Evolutionary conservation across 1,284 basidiomycete genomes (phyloP).

Genomic region (Bjerkandera adusta): DNA sequence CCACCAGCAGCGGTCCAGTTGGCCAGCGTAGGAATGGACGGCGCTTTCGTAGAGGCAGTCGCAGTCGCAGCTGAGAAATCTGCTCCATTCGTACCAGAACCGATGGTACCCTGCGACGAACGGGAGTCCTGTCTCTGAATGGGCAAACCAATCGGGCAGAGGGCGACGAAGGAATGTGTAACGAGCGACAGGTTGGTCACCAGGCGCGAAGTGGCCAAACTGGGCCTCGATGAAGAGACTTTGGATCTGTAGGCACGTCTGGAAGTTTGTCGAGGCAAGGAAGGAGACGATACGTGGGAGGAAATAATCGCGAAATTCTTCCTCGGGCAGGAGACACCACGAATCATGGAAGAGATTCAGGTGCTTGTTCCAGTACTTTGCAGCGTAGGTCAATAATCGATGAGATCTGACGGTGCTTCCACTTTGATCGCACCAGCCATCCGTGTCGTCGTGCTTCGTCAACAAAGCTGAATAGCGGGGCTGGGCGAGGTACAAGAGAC

Average conservation of each 20-base stretch:
- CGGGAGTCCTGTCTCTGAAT: not conserved
- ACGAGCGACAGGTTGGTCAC: not conserved
- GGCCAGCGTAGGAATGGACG: not conserved
- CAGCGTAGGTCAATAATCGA: conserved; percentile 3
- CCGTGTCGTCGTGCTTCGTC: not conserved
- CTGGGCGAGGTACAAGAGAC: conserved; percentile 3
- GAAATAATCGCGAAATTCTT: not conserved
- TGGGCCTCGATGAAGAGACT: conserved; percentile 1
- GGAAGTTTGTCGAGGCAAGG: conserved; percentile 5
- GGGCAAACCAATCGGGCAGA: conserved; percentile 3
- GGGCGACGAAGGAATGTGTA: not conserved
- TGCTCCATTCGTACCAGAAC: conserved; percentile 8
- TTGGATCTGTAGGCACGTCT: conserved; percentile 8
- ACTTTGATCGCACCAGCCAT: no score
- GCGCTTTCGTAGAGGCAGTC: not conserved
- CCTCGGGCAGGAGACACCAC: not conserved
- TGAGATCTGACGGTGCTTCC: no score
- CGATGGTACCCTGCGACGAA: conserved; percentile 6
- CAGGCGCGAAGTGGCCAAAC: conserved; percentile 1
- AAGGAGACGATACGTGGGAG: not conserved
- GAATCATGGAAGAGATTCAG: conserved; percentile 1
- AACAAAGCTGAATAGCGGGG: not conserved
- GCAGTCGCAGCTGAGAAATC: not conserved
- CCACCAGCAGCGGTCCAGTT: conserved; percentile 11
- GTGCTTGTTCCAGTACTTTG: conserved; percentile 13